Percentiles rank a stretch among this genome's conserved stretches.
Conservation (phyloP, 306 rosid genomes). For the Purshia tridentata region DNA sequence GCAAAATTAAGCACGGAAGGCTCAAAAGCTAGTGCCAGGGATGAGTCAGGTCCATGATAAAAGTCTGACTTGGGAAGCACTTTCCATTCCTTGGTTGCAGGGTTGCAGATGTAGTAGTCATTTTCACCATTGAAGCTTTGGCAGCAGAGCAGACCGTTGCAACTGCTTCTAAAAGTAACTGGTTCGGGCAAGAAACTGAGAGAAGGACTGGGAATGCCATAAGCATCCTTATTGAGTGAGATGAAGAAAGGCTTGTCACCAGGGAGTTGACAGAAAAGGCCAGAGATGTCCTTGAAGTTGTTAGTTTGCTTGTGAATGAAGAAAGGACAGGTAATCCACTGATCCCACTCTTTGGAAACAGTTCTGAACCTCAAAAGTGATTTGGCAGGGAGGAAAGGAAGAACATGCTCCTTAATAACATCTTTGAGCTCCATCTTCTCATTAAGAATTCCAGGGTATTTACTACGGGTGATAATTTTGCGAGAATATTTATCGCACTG, state of each 20-base stretch:
- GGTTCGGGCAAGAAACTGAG: slow-evolving; percentile 31
- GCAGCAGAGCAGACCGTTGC: slow-evolving; percentile 44
- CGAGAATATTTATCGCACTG: slow-evolving; percentile 18
- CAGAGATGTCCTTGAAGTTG: slow-evolving; percentile 27
- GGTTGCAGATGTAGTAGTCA: slow-evolving; percentile 41
- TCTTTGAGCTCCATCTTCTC: slow-evolving; percentile 9
- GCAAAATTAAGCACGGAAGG: slow-evolving; percentile 28
- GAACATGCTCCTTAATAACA: slow-evolving; percentile 11
- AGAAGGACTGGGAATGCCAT: slow-evolving; percentile 30
- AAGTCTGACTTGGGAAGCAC: slow-evolving; percentile 26
- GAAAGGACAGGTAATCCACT: slow-evolving; percentile 25
- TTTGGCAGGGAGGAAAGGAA: slow-evolving; percentile 44
- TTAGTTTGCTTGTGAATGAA: slow-evolving; percentile 30
- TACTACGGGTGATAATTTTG: background rate
- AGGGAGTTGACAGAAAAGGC: slow-evolving; percentile 31
- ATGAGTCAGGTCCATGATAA: slow-evolving; percentile 23
- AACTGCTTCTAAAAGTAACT: slow-evolving; percentile 13
- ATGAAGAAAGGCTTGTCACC: slow-evolving; percentile 15
- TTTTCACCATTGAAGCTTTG: background rate
- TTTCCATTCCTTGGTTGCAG: slow-evolving; percentile 27
- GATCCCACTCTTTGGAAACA: slow-evolving; percentile 38
- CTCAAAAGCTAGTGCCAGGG: slow-evolving; percentile 30
- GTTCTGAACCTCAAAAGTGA: slow-evolving; percentile 36
- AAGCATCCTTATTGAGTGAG: slow-evolving; percentile 25
- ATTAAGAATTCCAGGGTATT: slow-evolving; percentile 13